Evolutionary conservation across 495 filamentous ascomycete genomes (phyloP).

Genomic region (Penicillium lagena): DNA sequence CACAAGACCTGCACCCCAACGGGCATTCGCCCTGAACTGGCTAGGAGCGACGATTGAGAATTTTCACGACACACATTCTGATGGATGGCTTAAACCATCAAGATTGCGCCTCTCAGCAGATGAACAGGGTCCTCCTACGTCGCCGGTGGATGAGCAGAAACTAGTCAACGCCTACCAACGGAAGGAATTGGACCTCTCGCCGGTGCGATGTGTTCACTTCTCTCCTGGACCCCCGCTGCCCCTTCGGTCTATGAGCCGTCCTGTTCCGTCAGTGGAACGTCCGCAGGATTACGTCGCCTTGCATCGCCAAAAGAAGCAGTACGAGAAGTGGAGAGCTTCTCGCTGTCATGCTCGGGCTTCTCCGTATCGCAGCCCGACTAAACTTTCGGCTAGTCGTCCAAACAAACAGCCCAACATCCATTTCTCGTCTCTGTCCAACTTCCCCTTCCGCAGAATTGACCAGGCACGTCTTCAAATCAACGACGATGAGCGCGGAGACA

Average conservation of each 20-base stretch:
- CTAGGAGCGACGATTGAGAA: constrained; percentile 1
- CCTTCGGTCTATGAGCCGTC: background rate
- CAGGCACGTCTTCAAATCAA: background rate
- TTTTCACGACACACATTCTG: background rate
- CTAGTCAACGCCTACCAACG: background rate
- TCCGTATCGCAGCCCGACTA: constrained; percentile 5
- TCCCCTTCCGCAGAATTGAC: background rate
- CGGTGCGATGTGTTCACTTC: constrained; percentile 11
- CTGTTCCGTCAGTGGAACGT: constrained; percentile 8
- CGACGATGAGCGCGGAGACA: background rate
- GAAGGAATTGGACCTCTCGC: background rate
- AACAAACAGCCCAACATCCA: constrained; percentile 1
- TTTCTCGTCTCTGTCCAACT: constrained; percentile 1
- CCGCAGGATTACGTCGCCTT: constrained; percentile 7
- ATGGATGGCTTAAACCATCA: background rate
- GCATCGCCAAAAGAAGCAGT: constrained; percentile 10
- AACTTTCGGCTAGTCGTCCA: background rate
- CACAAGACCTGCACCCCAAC: constrained; percentile 4
- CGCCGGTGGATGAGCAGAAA: too few relatives aligned
- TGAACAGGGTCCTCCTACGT: too few relatives aligned
- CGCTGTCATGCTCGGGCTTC: constrained; percentile 1
- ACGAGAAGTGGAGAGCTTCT: constrained; percentile 14
- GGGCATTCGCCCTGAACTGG: constrained; percentile 9
- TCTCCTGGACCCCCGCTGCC: background rate
- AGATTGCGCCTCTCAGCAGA: background rate